Conservation (phyloP, 2,329 filamentous ascomycete species). For the Scedosporium boydii region DNA sequence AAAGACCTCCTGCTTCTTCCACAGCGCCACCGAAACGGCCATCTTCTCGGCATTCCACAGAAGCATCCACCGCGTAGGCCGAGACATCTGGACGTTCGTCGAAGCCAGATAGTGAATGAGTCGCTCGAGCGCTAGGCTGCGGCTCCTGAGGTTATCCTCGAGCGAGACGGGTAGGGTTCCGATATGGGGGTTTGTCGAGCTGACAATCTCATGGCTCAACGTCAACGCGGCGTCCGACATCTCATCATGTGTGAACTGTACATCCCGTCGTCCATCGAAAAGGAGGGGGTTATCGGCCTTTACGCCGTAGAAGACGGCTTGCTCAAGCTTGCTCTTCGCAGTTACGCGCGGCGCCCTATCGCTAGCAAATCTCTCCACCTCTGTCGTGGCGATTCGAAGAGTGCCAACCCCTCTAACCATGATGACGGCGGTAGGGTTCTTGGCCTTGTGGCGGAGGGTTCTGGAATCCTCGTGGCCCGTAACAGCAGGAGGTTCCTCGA, state of each 20-base stretch:
- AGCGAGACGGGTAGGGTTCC: slow-evolving; percentile 64
- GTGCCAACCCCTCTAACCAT: slow-evolving; percentile 54
- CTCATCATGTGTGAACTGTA: slow-evolving; percentile 59
- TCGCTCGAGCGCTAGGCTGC: slow-evolving; percentile 64
- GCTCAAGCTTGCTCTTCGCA: slow-evolving; percentile 82
- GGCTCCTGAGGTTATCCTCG: slow-evolving; percentile 68
- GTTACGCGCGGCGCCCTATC: slow-evolving; percentile 55
- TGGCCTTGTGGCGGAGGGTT: slow-evolving; percentile 40
- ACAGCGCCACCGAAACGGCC: slow-evolving; percentile 67
- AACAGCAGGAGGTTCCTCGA: slow-evolving; percentile 44
- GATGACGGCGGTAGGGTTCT: slow-evolving; percentile 53
- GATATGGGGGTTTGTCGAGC: slow-evolving; percentile 66
- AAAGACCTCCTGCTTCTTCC: slow-evolving; percentile 69
- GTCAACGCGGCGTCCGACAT: slow-evolving; percentile 66
- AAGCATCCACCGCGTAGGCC: slow-evolving; percentile 64
- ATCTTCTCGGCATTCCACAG: slow-evolving; percentile 90
- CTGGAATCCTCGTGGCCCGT: slow-evolving; percentile 34
- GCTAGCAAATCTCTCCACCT: slow-evolving; percentile 50
- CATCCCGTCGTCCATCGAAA: slow-evolving; percentile 59
- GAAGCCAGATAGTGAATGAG: slow-evolving; percentile 63
- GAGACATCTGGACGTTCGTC: slow-evolving; percentile 56
- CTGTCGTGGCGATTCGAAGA: slow-evolving; percentile 48
- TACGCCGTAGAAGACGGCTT: slow-evolving; percentile 86
- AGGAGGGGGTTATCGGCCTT: slow-evolving; percentile 80
- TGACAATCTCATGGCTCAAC: slow-evolving; percentile 74